Evolutionary conservation across 2,329 filamentous ascomycete genomes (phyloP), one percentile per base, ranked within the genome.

Genomic region (Plectosphaerella sp.): DNA sequence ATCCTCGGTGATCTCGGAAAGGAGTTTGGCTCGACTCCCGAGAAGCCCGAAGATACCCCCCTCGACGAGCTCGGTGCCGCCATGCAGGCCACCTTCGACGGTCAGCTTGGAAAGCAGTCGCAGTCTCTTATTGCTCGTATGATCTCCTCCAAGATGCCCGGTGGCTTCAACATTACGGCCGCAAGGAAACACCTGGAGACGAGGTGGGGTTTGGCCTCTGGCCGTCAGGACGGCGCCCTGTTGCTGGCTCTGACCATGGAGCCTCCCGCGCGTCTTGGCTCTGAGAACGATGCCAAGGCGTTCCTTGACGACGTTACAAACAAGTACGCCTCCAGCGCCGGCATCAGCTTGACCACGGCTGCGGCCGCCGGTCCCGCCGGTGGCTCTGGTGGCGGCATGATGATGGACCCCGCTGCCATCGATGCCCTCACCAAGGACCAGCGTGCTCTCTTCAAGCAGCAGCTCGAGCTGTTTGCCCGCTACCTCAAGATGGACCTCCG

Each of bases 51-150:
- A 82, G 94, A 99, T 71, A 95, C 89, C 45, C 94, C 94, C 57
- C 80, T 99, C 45, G 94, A 99, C 70, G 94, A 99, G 74, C 82
- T 99, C 54, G 89, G 92, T 77, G 91, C 89, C 51, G 80, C 94
- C 9, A 96, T 99, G 88, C 94, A 99, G 74, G 87, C 90, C 46
- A 97, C 93, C n/a, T 99, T 99, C 76, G 94, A 97, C 73, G 94
- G 94, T 62, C 93, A 96, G 74, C 84, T 99, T 56, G 94, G 94
- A 71, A 99, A 99, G 75, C 92, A 97, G 62, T 96, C 94, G 1
- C 88, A 89, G 50, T 95, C 92, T 3, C 82, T 99, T 52, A 88
- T 99, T 69, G 94, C 94, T 48, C 88, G 94, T 61, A 78, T 99
- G 68, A 94, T 99, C 43, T 97, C 94, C 2, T 97, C 94, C 28